phyloP scores from a whole-genome alignment of 805 yeast species.

The Saturnispora besseyi region DNA sequence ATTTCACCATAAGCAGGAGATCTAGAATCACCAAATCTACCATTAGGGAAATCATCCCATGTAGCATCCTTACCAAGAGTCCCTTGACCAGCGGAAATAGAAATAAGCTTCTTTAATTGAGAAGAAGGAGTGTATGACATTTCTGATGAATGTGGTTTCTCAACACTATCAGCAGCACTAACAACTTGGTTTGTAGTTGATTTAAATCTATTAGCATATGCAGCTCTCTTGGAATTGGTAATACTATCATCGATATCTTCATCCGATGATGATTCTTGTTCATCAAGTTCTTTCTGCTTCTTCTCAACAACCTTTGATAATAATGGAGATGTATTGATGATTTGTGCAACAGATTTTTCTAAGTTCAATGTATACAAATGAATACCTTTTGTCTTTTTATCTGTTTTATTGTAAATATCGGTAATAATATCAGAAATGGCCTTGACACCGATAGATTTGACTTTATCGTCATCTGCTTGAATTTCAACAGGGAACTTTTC shows the following conservation, averaged over 20 bases:
- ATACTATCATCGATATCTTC: constrained; percentile 26
- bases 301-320: constrained; percentile 40
- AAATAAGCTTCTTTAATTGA: constrained; percentile 51
- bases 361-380: constrained; percentile 90
- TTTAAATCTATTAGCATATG: constrained; percentile 25
- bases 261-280: constrained; percentile 28
- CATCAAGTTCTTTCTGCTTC: constrained; percentile 31
- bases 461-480: constrained; percentile 67
- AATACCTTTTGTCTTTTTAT: constrained; percentile 62
- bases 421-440: constrained; percentile 56
- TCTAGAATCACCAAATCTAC: constrained; percentile 89
- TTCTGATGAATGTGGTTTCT: constrained; percentile 10
- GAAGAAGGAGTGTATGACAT: constrained; percentile 18
- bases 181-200: constrained; percentile 25
- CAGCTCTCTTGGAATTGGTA: constrained; percentile 30
- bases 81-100: constrained; percentile 79
- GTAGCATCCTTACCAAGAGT: constrained; percentile 80
- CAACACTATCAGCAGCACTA: constrained; percentile 17
- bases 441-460: constrained; percentile 76
- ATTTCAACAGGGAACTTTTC: constrained; percentile 47
- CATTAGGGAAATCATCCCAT: constrained; percentile 97
- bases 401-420: constrained; percentile 42
- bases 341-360: constrained; percentile 85
- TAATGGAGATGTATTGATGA: constrained; percentile 54
- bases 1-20: constrained; percentile 98